These are phyloP conservation scores for Suillus alpinus DNA, from an alignment of 768 basidiomycete genomes.

Conservation along the genomic window DNA sequence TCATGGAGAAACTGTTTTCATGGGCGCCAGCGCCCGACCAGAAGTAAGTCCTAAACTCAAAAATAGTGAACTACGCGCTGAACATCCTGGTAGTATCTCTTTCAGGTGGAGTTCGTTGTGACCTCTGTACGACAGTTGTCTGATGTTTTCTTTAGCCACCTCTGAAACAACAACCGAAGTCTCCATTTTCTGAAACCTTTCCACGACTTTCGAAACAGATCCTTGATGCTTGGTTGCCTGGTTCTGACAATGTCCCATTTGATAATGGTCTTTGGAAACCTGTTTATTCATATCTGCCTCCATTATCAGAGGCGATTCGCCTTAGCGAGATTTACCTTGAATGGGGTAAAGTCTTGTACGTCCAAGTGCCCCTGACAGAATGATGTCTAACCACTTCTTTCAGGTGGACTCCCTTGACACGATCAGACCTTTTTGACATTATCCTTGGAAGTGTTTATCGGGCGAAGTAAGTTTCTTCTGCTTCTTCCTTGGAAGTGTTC, in stretches of 20 bases:
- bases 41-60: conserved; percentile 46
- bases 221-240: conserved; percentile 35
- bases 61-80: not conserved
- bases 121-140: not conserved
- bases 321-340: conserved; percentile 67
- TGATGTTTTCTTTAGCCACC: conserved; percentile 21
- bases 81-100: conserved; percentile 45
- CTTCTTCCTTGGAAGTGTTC: not conserved
- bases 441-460: conserved; percentile 54
- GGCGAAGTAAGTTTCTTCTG: conserved; percentile 38
- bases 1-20: conserved; percentile 52
- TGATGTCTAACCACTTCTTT: not conserved
- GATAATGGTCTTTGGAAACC: conserved; percentile 39
- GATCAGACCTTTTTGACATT: conserved; percentile 55
- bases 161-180: conserved; percentile 13
- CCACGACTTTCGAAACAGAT: conserved; percentile 43
- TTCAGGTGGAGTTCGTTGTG: conserved; percentile 39
- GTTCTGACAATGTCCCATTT: conserved; percentile 27
- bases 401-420: conserved; percentile 55
- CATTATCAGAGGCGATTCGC: conserved; percentile 54
- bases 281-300: conserved; percentile 50
- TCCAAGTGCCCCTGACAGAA: conserved; percentile 5
- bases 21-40: conserved; percentile 64
- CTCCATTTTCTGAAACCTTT: conserved; percentile 15
- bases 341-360: conserved; percentile 57